Base-by-base conservation (phyloP, 108 stramenopile species). In the Nitzschia palea region DNA sequence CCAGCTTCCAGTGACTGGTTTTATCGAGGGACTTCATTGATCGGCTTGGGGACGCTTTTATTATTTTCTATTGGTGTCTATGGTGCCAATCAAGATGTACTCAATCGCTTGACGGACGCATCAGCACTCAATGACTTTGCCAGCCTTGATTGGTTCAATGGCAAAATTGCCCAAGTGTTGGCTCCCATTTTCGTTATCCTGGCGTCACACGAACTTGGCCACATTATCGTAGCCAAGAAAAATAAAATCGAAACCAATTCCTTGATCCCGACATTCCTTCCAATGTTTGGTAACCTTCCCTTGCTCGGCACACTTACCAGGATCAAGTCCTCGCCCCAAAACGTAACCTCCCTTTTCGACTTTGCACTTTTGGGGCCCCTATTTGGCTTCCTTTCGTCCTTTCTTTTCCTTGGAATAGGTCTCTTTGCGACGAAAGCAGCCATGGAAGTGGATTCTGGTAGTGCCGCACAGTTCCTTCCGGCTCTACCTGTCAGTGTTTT, bases 301-400 rank as follows among this genome's bases (percentile, higher is more conserved):
- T 72, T 73, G 50, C 35, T 83, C 26, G 82, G 82, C 18, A 64
- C 77, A 31, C 77, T 78, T 22, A 83, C 76, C 47, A 47, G 73
- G 15, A 64, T 85, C 43, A 84, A 76, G 52, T 61, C 78, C 22
- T 84, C 84, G 9, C 83, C 83, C 2, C 65, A 78, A 34, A 72
- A 79, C 50, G 72, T 77, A 35, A 67, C 62, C 23, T 69, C 69
- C 34, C 57, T 88, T 45, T 88, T 86, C 57, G 85, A 91, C 61
- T 77, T 91, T 51, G 90, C 85, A 0, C 58, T 87, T 42, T 68
- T 62, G 12, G 86, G 90, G 9, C 85, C 90, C 9, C 54, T 81
- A 17, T 33, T 71, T n/a, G 90, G 90, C 22, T 55, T 88, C 12
- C 31, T 67, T 4, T 56, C 80, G 2, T 83, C 86, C 10, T 58